Percentiles rank a stretch among this genome's conserved stretches.
phyloP scores from a whole-genome alignment of 2,329 filamentous ascomycete species.

The Pyrenochaeta sp. region DNA sequence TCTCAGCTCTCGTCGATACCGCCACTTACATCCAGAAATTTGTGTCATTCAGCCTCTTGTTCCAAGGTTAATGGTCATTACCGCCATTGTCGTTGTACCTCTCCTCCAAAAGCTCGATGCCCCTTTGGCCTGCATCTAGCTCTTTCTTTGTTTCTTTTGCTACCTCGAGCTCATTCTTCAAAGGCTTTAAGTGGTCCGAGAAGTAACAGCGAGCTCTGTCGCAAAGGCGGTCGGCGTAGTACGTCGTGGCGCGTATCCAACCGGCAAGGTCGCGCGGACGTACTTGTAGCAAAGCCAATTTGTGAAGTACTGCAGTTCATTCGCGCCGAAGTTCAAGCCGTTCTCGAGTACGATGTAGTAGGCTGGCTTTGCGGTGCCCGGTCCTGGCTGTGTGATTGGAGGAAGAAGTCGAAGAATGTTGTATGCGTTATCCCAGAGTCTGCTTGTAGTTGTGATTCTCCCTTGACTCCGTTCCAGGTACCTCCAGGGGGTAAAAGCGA shows the following conservation, averaged over 20 bases:
- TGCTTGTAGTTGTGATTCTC: conserved; percentile 36
- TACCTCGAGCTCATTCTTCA: not conserved
- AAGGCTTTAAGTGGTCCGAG: conserved; percentile 4
- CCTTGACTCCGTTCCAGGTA: not conserved
- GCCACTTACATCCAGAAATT: conserved; percentile 21
- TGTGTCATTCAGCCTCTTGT: not conserved
- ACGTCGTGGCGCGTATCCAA: conserved; percentile 49
- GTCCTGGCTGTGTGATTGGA: conserved; percentile 41
- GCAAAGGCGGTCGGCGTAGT: conserved; percentile 52
- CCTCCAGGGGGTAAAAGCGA: conserved; percentile 47
- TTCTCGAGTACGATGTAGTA: conserved; percentile 46
- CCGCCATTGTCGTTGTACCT: not conserved
- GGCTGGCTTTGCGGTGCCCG: conserved; percentile 36
- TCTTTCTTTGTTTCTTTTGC: not conserved
- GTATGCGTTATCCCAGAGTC: conserved; percentile 35
- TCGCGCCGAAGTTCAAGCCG: conserved; percentile 14
- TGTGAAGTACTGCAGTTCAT: not conserved
- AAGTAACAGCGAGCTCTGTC: conserved; percentile 42
- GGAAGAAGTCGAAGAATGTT: conserved; percentile 44
- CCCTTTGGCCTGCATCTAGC: not conserved
- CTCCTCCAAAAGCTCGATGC: not conserved
- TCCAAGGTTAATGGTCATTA: conserved; percentile 9
- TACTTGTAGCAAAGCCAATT: conserved; percentile 45
- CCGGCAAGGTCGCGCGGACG: conserved; percentile 34
- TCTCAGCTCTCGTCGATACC: not conserved